Conservation (phyloP, 176 grass and related monocot genomes). For the Hsuehochloa calcarea region DNA sequence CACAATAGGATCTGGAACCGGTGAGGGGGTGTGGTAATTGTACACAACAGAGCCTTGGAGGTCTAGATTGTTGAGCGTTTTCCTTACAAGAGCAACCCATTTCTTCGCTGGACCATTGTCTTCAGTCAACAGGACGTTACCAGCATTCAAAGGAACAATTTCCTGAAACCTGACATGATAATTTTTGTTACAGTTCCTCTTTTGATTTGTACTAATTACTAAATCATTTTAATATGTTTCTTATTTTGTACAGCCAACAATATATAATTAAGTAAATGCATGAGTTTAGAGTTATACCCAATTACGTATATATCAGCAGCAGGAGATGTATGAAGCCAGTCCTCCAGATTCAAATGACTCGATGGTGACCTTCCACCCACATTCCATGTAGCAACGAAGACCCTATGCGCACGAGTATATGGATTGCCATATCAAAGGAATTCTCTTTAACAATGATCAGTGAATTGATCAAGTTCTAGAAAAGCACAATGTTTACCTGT, state of each 20-base stretch:
- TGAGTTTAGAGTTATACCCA: conserved; percentile 46
- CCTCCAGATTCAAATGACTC: conserved; percentile 77
- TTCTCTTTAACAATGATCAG: conserved; percentile 13
- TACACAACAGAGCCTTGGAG: conserved; percentile 50
- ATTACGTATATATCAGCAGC: conserved; percentile 97
- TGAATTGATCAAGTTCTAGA: neutral
- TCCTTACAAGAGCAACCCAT: conserved; percentile 78
- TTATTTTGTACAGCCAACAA: neutral
- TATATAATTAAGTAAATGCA: conserved; percentile 1
- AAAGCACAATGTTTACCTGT: conserved; percentile 58
- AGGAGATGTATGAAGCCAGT: conserved; percentile 92
- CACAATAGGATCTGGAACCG: conserved; percentile 63
- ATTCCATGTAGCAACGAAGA: conserved; percentile 93
- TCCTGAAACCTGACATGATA: conserved; percentile 75
- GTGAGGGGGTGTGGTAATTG: conserved; percentile 67
- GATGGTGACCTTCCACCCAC: conserved; percentile 91
- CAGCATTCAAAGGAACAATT: conserved; percentile 95
- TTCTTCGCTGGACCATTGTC: conserved; percentile 81
- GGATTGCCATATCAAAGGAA: conserved; percentile 17
- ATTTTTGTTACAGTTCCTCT: neutral
- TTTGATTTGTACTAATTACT: neutral
- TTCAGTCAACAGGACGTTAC: conserved; percentile 74
- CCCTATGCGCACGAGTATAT: conserved; percentile 37
- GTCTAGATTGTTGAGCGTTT: conserved; percentile 66
- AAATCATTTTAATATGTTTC: neutral